Conservation (phyloP, 2,329 filamentous ascomycete genomes). For the Phialocephala subalpina region DNA sequence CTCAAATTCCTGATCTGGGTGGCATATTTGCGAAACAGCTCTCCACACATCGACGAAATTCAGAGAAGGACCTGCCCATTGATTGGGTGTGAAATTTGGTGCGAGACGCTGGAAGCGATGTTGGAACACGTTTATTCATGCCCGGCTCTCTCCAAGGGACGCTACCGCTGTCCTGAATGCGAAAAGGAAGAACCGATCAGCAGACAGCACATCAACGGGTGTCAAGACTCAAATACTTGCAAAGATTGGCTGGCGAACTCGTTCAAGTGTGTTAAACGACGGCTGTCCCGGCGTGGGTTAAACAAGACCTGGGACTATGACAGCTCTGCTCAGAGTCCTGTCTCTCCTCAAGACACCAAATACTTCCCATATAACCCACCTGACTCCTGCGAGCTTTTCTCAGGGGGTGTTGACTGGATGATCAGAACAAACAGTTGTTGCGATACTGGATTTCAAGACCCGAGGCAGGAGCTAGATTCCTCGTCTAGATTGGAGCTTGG, state of each 20-base stretch:
- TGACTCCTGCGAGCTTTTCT: no score
- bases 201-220: constrained; percentile 1
- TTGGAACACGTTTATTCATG: constrained; percentile 5
- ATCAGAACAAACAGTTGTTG: no score
- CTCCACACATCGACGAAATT: neutral
- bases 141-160: neutral
- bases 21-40: neutral
- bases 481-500: no score
- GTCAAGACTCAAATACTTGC: neutral
- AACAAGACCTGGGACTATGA: no score
- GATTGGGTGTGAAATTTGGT: neutral
- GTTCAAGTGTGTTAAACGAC: neutral
- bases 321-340: no score
- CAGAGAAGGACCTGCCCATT: neutral
- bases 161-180: neutral
- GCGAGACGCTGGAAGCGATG: neutral
- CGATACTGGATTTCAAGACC: no score
- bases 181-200: neutral
- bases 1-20: constrained; percentile 1
- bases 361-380: no score
- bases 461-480: no score
- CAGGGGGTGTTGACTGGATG: no score
- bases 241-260: neutral
- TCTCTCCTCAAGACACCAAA: no score
- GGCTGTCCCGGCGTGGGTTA: no score